These are phyloP conservation scores for Coemansia reversa DNA, from an alignment of 192 early-diverging fungal genomes.

Conservation along the genomic window DNA sequence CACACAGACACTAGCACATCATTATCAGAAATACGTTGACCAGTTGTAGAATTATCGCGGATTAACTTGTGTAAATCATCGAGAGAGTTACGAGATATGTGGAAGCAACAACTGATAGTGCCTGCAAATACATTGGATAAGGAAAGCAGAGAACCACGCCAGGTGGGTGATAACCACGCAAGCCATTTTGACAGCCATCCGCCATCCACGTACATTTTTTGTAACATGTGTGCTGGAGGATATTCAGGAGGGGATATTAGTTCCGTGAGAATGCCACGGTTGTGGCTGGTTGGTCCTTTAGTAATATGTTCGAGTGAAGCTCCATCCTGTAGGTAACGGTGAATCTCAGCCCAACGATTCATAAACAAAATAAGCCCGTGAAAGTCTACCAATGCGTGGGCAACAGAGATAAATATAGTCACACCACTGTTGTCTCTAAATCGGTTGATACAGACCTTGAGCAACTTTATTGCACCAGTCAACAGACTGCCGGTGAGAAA, in stretches of 20 bases:
- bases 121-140: not conserved
- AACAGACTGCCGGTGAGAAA: not conserved
- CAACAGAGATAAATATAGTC: conserved; percentile 2
- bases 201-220: not conserved
- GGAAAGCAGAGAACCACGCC: conserved; percentile 2
- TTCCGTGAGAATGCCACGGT: not conserved
- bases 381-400: conserved; percentile 15
- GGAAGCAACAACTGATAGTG: conserved; percentile 9
- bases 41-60: not conserved
- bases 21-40: conserved; percentile 11
- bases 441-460: not conserved
- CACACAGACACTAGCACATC: conserved; percentile 13
- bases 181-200: conserved; percentile 1
- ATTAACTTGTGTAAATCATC: not conserved
- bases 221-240: not conserved
- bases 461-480: conserved; percentile 1
- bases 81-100: not conserved
- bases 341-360: conserved; percentile 15
- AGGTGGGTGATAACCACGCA: conserved; percentile 15
- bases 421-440: conserved; percentile 22
- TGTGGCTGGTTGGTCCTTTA: not conserved
- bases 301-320: not conserved
- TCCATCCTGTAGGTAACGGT: not conserved
- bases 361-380: conserved; percentile 17
- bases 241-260: not conserved